phyloP scores from a whole-genome alignment of 805 yeast genomes.

The Candida odintsovae region DNA sequence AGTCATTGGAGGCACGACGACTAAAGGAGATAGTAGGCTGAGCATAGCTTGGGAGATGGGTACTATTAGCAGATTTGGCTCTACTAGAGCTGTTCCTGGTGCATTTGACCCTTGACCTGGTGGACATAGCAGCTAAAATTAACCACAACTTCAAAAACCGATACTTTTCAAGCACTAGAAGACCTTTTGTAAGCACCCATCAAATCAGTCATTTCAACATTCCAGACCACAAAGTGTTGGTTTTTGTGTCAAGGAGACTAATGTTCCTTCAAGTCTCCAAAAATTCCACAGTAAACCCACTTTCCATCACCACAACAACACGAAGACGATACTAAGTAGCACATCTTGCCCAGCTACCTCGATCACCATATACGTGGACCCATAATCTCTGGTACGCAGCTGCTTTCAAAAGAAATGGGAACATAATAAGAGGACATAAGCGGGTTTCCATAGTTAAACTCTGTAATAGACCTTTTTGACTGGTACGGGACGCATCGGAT shows the following conservation, averaged over 20 bases:
- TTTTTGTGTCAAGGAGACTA: neutral
- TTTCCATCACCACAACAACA: neutral
- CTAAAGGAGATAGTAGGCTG: constrained; percentile 17
- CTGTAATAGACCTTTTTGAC: neutral
- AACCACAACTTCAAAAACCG: neutral
- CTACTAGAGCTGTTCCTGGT: neutral
- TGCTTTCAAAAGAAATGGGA: too few relatives aligned
- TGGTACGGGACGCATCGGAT: neutral
- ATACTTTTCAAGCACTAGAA: too few relatives aligned
- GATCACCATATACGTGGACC: too few relatives aligned
- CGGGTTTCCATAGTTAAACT: too few relatives aligned
- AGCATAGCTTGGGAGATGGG: constrained; percentile 17
- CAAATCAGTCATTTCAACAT: too few relatives aligned
- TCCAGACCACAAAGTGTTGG: neutral
- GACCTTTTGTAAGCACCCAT: too few relatives aligned
- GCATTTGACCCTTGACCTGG: neutral
- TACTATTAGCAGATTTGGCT: neutral
- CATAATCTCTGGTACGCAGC: too few relatives aligned
- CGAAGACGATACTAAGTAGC: neutral
- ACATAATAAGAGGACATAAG: too few relatives aligned
- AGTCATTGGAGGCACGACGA: neutral
- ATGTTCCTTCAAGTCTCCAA: neutral
- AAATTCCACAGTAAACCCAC: neutral
- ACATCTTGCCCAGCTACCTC: neutral
- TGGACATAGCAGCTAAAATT: neutral